Evolutionary conservation across 352 stramenopile species (phyloP), one percentile per base, ranked within the genome.

Genomic region (Pythium dissimile): DNA sequence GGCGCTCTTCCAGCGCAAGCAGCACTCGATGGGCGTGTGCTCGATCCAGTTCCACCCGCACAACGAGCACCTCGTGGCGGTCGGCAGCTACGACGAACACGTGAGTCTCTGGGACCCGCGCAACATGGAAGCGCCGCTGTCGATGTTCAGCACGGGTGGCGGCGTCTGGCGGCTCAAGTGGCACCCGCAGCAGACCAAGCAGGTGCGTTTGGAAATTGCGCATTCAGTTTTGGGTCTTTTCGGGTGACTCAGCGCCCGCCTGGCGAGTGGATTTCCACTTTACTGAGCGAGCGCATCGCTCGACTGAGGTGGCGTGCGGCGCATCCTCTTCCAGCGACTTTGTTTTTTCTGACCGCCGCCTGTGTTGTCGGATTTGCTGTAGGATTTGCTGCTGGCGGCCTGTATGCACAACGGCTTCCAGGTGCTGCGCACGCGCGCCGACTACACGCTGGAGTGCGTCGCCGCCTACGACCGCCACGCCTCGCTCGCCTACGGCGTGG

Each of bases 401-500:
- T 94, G 84, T 54, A 94, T 94, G 84, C 82, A 94, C 64, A 88
- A 91, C 49, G 80, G 83, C n/a, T 94, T 94, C 44, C 84, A 92
- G 28, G 69, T 94, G 28, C 67, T 92, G 52, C 55, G 67, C 37
- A 51, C 71, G 13, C 28, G 23, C 2, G 24, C 27, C 4, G 35
- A 27, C 21, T 26, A 47, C 16, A 48, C 48, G 27, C 43, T 86
- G 34, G 21, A 30, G 31, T 62, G 62, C 20, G 54, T 54, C 10
- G 54, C 57, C 21, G 66, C 49, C 49, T 92, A 94, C 52, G 66
- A 81, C 28, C 61, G 56, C 24, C 84, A 94, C 54, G 62, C 74
- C 39, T 94, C 84, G 49, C 74, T 94, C n/a, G 84, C 84, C 6
- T 94, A 94, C 39, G 84, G 84, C 41, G 80, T 90, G 20, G 84